A percentile compares a stretch with the other conserved stretches of the same genome.
phyloP scores from a whole-genome alignment of 192 early-diverging fungal genomes.

The Linnemannia elongata region DNA sequence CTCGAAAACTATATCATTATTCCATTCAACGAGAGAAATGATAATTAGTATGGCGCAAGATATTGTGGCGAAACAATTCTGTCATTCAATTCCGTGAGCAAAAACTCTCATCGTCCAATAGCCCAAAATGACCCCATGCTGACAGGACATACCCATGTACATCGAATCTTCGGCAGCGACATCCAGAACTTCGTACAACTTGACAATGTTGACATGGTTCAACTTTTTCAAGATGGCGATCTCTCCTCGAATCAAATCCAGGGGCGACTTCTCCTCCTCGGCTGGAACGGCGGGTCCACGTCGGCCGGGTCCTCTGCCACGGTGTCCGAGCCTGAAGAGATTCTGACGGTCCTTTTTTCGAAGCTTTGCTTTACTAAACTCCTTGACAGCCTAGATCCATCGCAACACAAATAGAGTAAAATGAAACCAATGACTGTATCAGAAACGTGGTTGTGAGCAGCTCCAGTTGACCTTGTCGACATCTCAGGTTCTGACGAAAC shows the following conservation, averaged over 20 bases:
- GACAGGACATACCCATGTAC: slow-evolving; percentile 68
- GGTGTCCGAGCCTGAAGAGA: slow-evolving; percentile 59
- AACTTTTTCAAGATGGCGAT: slow-evolving; percentile 97
- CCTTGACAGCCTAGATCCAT: slow-evolving; percentile 91
- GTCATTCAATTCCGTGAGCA: not conserved
- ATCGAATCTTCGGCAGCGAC: slow-evolving; percentile 86
- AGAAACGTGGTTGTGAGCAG: slow-evolving; percentile 10
- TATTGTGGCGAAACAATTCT: not conserved
- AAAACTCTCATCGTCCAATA: not conserved
- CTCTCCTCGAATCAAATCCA: slow-evolving; percentile 90
- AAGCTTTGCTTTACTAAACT: slow-evolving; percentile 90
- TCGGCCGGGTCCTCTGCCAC: slow-evolving; percentile 67
- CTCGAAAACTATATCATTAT: slow-evolving; percentile 83
- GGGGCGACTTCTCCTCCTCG: slow-evolving; percentile 70
- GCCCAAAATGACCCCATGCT: not conserved
- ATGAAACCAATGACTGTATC: not conserved
- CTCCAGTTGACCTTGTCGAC: not conserved
- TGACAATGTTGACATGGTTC: slow-evolving; percentile 90
- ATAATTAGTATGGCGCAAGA: not conserved
- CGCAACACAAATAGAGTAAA: not conserved
- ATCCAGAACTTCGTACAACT: slow-evolving; percentile 94
- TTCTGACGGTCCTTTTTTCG: slow-evolving; percentile 75
- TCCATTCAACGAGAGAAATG: not conserved
- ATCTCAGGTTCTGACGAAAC: not conserved
- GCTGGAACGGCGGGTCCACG: slow-evolving; percentile 60